These are phyloP conservation scores for Solanum hybrid DNA, from an alignment of 305 asterid species.

Conservation along the genomic window DNA sequence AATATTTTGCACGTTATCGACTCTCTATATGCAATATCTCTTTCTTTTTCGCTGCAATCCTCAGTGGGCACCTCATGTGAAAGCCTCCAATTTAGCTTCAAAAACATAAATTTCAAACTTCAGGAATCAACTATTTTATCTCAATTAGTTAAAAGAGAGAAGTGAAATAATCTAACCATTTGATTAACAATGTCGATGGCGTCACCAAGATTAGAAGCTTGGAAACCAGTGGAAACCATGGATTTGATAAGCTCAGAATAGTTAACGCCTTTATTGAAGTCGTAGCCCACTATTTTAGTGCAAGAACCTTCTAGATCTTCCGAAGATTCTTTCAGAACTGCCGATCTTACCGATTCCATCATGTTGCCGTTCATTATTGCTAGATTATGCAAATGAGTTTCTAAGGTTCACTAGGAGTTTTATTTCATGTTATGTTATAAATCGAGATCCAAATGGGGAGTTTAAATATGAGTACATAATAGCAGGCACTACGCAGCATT, in stretches of 20 bases:
- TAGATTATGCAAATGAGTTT: no score
- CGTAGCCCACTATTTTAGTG: slow-evolving; percentile 59
- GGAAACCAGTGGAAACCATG: slow-evolving; percentile 74
- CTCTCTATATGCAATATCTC: slow-evolving; percentile 38
- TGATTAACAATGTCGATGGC: slow-evolving; percentile 68
- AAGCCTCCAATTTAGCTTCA: slow-evolving; percentile 95
- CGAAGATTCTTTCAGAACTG: slow-evolving; percentile 51
- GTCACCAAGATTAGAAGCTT: slow-evolving; percentile 84
- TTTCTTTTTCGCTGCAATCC: slow-evolving; percentile 53
- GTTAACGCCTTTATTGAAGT: slow-evolving; percentile 70
- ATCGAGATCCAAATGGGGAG: no score
- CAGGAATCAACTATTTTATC: no score
- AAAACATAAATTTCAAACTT: neutral
- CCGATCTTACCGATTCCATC: slow-evolving; percentile 43
- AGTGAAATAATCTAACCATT: slow-evolving; percentile 41
- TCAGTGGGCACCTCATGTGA: slow-evolving; percentile 44
- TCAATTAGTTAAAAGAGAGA: neutral
- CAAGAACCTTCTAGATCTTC: slow-evolving; percentile 44
- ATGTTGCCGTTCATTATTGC: slow-evolving; percentile 10
- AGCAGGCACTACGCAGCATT: no score
- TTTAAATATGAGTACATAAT: no score
- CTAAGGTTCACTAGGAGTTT: no score
- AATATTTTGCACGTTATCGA: slow-evolving; percentile 77
- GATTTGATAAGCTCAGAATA: slow-evolving; percentile 56
- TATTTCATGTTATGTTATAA: no score